Base-by-base conservation (phyloP, 192 early-diverging fungal genomes). In the Gonapodya prolifera region DNA sequence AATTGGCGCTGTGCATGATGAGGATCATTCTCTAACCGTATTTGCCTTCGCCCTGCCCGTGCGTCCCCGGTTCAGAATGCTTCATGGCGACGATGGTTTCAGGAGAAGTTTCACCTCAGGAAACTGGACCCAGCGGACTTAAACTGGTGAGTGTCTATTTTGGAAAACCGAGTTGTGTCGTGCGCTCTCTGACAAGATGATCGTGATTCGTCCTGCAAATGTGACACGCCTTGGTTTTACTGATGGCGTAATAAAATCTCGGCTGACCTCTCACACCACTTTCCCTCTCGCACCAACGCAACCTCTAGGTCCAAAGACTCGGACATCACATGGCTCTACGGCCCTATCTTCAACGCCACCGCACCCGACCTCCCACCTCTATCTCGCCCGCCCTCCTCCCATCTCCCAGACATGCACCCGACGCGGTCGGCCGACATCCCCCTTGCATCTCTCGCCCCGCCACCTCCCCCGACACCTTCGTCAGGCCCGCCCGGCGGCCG, bases 251-350 rank as follows among this genome's bases (percentile, higher is more conserved):
- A 61, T 61, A 61, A 61, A 8, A 61, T 23, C 23, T 61, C 45
- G 45, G 8, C 45, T 8, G 23, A 16, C 23, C 45, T 16, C 8
- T 16, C 23, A 16, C 45, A 61, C 45, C 45, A 61, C n/a, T n/a
- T n/a, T n/a, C n/a, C n/a, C n/a, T n/a, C n/a, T n/a, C n/a, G n/a
- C n/a, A n/a, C n/a, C n/a, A n/a, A n/a, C n/a, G n/a, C n/a, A n/a
- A n/a, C n/a, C n/a, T 69, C 45, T n/a, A 73, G 71, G 71, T 73
- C 32, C 71, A 73, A 73, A 32, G 71, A 73, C 32, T 73, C 71
- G 71, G 71, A 73, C 31, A 73, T 73, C 29, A 30, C 28, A 2
- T 73, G 71, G 71, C 71, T 73, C 71, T 73, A 73, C 32, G 71
- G 71, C 31, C 71, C 71, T 18, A 73, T 73, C 16, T 73, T 73